Evolutionary conservation across 1,139 yeast genomes (phyloP), one percentile per base, ranked within the genome.

Genomic region (Lodderomyces theae): DNA sequence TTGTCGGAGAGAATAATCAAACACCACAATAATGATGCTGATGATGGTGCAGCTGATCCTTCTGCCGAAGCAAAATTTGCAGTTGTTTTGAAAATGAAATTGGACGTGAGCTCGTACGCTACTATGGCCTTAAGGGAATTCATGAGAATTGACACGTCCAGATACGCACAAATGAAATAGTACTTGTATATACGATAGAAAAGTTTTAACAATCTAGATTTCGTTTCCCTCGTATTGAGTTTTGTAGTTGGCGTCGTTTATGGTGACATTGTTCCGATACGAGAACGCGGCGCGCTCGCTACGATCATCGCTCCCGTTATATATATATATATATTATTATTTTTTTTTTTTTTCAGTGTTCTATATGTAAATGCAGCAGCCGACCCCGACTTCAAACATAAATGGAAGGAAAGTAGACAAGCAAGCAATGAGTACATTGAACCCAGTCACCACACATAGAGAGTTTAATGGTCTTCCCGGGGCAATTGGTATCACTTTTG

Each of bases 51-150:
- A 24, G 76, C 72, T 10, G 53, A 57, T 9, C 16, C 12, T n/a
- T 2, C 24, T 11, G 19, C 34, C 11, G 24, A 11, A 8, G 15
- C 26, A 9, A 81, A 77, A 46, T 68, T 73, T 1, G 97, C 96
- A 0, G 81, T 90, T 9, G 73, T 90, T 9, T 63, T 94, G 46
- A 81, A 76, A 51, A 73, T 94, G 74, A 86, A 82, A 57, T 71
- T 94, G 44, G 94, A 89, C 2, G 82, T 86, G 6, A 85, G 97
- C 36, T 83, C 95, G 5, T 94, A 94, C 61, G 99, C 99, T 2
- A 94, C 99, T 0, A 94, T 94, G 98, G 96, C 97, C 0, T 67
- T 94, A 42, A 76, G 98, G 54, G 98, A 92, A 58, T 79, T 85
- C 42, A 85, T 87, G 95, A 85, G 84, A 59, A 70, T 80, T 19